These are phyloP conservation scores for Austroboletus niveus DNA, from an alignment of 1,284 basidiomycete species.

Conservation along the genomic window DNA sequence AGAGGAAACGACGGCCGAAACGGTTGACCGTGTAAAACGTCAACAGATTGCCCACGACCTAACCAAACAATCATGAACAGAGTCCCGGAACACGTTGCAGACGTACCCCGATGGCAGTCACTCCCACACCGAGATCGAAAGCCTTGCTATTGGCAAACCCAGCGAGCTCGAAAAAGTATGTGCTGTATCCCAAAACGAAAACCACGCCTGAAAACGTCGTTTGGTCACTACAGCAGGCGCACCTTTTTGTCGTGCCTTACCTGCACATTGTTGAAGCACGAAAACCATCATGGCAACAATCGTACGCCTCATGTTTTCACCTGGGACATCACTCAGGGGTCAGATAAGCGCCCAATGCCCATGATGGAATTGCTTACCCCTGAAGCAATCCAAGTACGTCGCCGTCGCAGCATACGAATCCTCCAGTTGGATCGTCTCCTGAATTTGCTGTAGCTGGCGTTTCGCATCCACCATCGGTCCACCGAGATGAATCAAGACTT, in stretches of 20 bases:
- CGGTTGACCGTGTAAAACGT: conserved; percentile 28
- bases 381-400: conserved; percentile 28
- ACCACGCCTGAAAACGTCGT: conserved; percentile 23
- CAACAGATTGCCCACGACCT: conserved; percentile 28
- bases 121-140: conserved; percentile 28
- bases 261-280: conserved; percentile 29
- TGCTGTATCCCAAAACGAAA: conserved; percentile 29
- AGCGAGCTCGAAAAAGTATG: conserved; percentile 34
- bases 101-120: conserved; percentile 27
- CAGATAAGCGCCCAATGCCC: not conserved
- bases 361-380: conserved; percentile 9
- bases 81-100: not conserved
- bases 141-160: conserved; percentile 24
- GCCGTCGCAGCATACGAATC: conserved; percentile 24
- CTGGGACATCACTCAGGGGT: conserved; percentile 8
- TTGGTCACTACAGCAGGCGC: not conserved
- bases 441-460: conserved; percentile 25
- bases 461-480: conserved; percentile 20
- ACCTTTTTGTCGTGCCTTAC: conserved; percentile 1
- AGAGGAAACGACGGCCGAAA: conserved; percentile 26
- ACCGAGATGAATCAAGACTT: conserved; percentile 41
- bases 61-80: not conserved
- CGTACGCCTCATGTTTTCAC: conserved; percentile 27
- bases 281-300: conserved; percentile 33
- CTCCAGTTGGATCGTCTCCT: conserved; percentile 30